These are phyloP conservation scores for Dictyostelium brefeldianum DNA, from an alignment of 78 protist genomes.

Conservation along the genomic window DNA sequence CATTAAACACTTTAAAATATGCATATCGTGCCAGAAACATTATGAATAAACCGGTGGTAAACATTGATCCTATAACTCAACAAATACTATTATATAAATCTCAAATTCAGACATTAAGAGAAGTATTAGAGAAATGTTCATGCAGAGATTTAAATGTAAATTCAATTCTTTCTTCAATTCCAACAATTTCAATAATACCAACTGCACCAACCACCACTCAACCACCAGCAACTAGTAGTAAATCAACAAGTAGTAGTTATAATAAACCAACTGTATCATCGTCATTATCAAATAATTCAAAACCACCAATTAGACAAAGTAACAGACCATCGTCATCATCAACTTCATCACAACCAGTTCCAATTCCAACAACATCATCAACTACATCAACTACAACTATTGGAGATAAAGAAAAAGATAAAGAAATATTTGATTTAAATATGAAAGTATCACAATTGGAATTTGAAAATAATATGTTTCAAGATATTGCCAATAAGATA, in stretches of 20 bases:
- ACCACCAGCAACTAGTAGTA: conserved; percentile 1
- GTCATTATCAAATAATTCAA: not conserved
- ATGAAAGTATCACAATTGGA: conserved; percentile 77
- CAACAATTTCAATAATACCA: not conserved
- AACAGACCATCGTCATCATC: not conserved
- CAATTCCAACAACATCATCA: not conserved
- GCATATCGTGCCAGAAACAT: conserved; percentile 93
- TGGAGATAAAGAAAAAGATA: conserved; percentile 3
- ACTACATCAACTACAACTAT: not conserved
- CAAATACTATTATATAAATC: conserved; percentile 39
- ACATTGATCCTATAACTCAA: conserved; percentile 84
- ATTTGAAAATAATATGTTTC: conserved; percentile 74
- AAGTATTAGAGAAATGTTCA: conserved; percentile 24
- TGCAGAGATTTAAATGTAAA: conserved; percentile 47
- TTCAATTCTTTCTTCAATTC: not conserved
- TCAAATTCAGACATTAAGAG: conserved; percentile 58
- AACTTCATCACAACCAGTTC: not conserved
- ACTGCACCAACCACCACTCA: not conserved
- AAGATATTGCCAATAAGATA: conserved; percentile 59
- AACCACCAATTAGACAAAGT: not conserved
- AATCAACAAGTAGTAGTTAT: not conserved
- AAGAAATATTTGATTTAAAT: conserved; percentile 25
- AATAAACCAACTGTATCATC: not conserved
- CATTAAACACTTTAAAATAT: conserved; percentile 92
- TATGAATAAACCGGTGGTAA: conserved; percentile 90